Percentiles rank a stretch among this genome's conserved stretches.
Evolutionary conservation across 2,329 filamentous ascomycete species (phyloP).

Genomic region (Sordariomycetes sp.): DNA sequence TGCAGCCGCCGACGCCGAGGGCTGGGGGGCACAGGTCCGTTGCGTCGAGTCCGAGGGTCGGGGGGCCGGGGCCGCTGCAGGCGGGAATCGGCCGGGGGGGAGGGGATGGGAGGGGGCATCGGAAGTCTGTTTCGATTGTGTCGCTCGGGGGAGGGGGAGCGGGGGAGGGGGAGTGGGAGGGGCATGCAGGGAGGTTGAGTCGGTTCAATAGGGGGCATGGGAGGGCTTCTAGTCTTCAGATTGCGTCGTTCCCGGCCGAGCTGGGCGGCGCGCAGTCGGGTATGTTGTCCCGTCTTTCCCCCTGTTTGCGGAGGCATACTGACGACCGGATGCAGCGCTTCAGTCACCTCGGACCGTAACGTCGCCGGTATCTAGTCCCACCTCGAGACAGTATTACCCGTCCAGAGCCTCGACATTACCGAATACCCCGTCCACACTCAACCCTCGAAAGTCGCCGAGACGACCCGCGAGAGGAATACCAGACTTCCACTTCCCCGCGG

Average conservation of each 20-base stretch:
- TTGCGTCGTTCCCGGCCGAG: slow-evolving; percentile 25
- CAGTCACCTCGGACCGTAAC: slow-evolving; percentile 28
- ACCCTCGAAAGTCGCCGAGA: slow-evolving; percentile 23
- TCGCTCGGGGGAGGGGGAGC: slow-evolving; percentile 51
- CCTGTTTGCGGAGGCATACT: slow-evolving; percentile 10
- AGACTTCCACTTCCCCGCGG: slow-evolving; percentile 44
- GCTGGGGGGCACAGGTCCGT: slow-evolving; percentile 51
- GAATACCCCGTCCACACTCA: slow-evolving; percentile 25
- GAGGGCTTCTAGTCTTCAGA: slow-evolving; percentile 71
- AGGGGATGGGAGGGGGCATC: slow-evolving; percentile 28
- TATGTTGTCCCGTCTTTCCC: slow-evolving; percentile 14
- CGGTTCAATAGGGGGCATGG: slow-evolving; percentile 39
- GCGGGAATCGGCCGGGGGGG: slow-evolving; percentile 14
- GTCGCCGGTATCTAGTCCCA: slow-evolving; percentile 40
- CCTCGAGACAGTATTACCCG: slow-evolving; percentile 29
- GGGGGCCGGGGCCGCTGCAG: slow-evolving; percentile 1
- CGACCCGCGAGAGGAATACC: slow-evolving; percentile 16
- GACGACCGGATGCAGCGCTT: slow-evolving; percentile 24
- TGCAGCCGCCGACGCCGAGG: not conserved
- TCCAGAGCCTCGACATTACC: slow-evolving; percentile 28
- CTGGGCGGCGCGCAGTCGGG: slow-evolving; percentile 27
- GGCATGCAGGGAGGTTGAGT: slow-evolving; percentile 2
- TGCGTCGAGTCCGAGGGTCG: slow-evolving; percentile 25
- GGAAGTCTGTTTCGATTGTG: slow-evolving; percentile 69
- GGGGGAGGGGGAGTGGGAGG: slow-evolving; percentile 27